Evolutionary conservation across 179 eudicot species (phyloP).

Genomic region (Dionaea muscipula): DNA sequence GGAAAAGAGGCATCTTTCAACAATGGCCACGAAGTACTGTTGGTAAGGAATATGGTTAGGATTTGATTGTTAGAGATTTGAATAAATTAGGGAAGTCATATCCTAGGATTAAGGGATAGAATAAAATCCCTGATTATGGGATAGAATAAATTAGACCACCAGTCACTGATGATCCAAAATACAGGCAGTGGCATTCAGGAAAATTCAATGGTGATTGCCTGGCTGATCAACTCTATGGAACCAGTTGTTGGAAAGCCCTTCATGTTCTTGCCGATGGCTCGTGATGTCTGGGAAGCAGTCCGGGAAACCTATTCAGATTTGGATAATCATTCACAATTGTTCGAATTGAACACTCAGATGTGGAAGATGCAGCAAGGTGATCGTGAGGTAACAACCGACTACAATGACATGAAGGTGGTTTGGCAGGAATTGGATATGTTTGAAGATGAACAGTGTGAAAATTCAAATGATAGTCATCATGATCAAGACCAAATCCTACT

Average conservation of each 20-base stretch:
- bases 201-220: neutral
- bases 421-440: neutral
- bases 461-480: neutral
- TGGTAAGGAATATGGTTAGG: too few species aligned
- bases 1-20: too few species aligned
- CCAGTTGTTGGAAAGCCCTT: neutral
- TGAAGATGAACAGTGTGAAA: neutral
- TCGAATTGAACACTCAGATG: neutral
- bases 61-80: too few species aligned
- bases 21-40: too few species aligned
- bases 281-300: neutral
- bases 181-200: too few species aligned
- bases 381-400: neutral
- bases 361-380: neutral
- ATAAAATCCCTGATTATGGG: too few species aligned
- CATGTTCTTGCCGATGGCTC: neutral
- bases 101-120: too few species aligned
- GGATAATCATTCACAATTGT: neutral
- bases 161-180: too few species aligned
- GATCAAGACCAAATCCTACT: too few species aligned
- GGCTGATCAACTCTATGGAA: neutral
- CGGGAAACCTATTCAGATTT: neutral
- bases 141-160: too few species aligned
- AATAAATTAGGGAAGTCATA: too few species aligned
- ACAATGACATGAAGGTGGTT: neutral